These are phyloP conservation scores for Salix caprea DNA, from an alignment of 345 rosid species.

Conservation along the genomic window DNA sequence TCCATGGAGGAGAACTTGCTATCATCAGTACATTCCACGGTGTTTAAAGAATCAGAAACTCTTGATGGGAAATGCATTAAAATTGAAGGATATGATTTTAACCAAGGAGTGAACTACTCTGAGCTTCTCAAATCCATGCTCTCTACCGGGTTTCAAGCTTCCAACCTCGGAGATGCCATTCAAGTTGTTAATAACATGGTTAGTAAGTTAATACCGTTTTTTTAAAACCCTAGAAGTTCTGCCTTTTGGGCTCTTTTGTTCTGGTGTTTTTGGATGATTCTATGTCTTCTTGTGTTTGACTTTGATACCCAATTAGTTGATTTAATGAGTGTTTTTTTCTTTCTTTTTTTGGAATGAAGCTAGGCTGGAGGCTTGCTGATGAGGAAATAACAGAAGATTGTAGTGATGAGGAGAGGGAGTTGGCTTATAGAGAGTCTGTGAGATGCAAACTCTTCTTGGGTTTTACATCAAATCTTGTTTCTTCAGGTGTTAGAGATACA, in stretches of 20 bases:
- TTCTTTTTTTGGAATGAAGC: conserved; percentile 42
- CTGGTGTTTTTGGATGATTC: not conserved
- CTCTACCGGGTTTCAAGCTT: conserved; percentile 91
- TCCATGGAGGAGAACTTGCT: conserved; percentile 40
- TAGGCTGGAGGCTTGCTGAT: conserved; percentile 84
- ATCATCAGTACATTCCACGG: conserved; percentile 56
- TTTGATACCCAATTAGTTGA: not conserved
- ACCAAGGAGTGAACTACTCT: conserved; percentile 49
- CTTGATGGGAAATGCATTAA: conserved; percentile 55
- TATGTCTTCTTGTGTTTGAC: not conserved
- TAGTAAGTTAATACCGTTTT: conserved; percentile 7
- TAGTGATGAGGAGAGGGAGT: conserved; percentile 65
- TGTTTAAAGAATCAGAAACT: conserved; percentile 72
- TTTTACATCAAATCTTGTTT: conserved; percentile 92
- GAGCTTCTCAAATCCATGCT: conserved; percentile 66
- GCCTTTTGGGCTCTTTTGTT: not conserved
- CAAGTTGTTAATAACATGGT: conserved; percentile 80
- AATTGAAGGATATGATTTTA: conserved; percentile 84
- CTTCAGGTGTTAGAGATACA: conserved; percentile 83
- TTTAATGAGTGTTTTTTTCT: not conserved
- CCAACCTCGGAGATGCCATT: conserved; percentile 90
- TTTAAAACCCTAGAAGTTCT: not conserved
- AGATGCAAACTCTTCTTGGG: conserved; percentile 87
- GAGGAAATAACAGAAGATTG: conserved; percentile 61
- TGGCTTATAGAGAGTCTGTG: conserved; percentile 55